A percentile compares a stretch with the other conserved stretches of the same genome.
These are phyloP conservation scores for Boletellus deceptivus DNA, from an alignment of 1,284 basidiomycete species.

Conservation along the genomic window DNA sequence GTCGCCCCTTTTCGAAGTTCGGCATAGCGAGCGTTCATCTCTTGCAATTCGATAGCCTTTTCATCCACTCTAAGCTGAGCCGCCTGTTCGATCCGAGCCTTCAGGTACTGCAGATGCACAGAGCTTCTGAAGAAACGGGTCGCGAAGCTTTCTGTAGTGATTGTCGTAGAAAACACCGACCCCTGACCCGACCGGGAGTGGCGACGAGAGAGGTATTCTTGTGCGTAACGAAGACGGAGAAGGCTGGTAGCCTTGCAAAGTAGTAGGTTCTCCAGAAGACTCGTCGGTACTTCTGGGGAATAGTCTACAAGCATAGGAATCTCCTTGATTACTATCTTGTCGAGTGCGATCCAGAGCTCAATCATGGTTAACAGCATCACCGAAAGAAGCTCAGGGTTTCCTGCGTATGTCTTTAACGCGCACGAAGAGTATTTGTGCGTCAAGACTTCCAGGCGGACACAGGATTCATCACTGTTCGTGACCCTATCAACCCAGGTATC, in stretches of 20 bases:
- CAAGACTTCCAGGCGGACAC: constrained; percentile 18
- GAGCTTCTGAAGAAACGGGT: constrained; percentile 7
- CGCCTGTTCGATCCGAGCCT: background rate
- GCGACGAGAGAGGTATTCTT: constrained; percentile 32
- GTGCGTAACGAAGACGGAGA: constrained; percentile 24
- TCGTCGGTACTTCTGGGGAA: constrained; percentile 42
- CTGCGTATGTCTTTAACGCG: constrained; percentile 28
- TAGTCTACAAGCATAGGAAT: constrained; percentile 42
- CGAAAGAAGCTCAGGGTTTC: constrained; percentile 42
- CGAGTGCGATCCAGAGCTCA: constrained; percentile 45
- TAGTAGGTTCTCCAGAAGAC: constrained; percentile 40
- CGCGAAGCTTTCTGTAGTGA: constrained; percentile 20
- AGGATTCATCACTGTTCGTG: constrained; percentile 3
- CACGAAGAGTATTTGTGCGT: constrained; percentile 26
- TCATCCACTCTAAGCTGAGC: background rate
- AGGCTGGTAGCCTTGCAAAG: constrained; percentile 33
- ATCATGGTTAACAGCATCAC: constrained; percentile 43
- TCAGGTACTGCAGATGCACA: background rate
- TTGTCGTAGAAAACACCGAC: constrained; percentile 21
- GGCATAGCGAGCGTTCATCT: background rate
- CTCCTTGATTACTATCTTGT: constrained; percentile 34
- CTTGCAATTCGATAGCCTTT: background rate
- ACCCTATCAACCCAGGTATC: constrained; percentile 29
- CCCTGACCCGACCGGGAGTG: constrained; percentile 12
- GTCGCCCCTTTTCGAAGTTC: background rate